Conservation (phyloP, 768 basidiomycete genomes). For the Boletellus ananas region DNA sequence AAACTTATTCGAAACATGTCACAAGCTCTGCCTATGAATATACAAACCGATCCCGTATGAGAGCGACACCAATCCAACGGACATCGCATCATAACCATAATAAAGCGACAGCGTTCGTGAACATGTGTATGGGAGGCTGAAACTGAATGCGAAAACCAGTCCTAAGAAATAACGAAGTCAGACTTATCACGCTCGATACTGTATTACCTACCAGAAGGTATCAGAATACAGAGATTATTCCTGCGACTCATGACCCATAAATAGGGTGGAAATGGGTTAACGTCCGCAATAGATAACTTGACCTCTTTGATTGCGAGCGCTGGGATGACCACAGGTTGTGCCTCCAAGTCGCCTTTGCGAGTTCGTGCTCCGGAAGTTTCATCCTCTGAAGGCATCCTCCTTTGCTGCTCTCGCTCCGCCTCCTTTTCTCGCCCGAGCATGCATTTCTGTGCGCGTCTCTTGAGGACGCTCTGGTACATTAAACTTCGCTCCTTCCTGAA, state of each 20-base stretch:
- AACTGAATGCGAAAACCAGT: slow-evolving; percentile 66
- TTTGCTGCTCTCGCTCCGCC: slow-evolving; percentile 6
- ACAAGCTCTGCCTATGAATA: not conserved
- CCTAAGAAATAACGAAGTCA: slow-evolving; percentile 37
- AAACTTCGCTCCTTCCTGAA: slow-evolving; percentile 81
- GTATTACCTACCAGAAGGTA: slow-evolving; percentile 27
- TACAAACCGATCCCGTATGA: slow-evolving; percentile 63
- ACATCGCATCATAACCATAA: slow-evolving; percentile 68
- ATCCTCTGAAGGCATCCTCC: slow-evolving; percentile 6
- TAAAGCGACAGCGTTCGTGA: slow-evolving; percentile 62
- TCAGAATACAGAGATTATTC: slow-evolving; percentile 66
- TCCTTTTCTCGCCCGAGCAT: slow-evolving; percentile 15
- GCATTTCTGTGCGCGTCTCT: slow-evolving; percentile 34
- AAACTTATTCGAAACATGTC: not conserved
- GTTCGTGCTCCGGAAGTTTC: not conserved
- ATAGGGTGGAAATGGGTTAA: slow-evolving; percentile 71
- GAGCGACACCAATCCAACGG: slow-evolving; percentile 75
- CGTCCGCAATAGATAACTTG: slow-evolving; percentile 59
- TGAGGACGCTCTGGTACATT: slow-evolving; percentile 68
- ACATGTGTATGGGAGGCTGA: slow-evolving; percentile 69
- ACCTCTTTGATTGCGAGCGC: slow-evolving; percentile 31
- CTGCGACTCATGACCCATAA: slow-evolving; percentile 51
- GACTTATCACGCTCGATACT: not conserved
- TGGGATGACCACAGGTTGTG: slow-evolving; percentile 10
- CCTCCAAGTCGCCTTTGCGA: slow-evolving; percentile 24